Evolutionary conservation across 352 stramenopile species (phyloP).

Genomic region (Pythium aquatile): DNA sequence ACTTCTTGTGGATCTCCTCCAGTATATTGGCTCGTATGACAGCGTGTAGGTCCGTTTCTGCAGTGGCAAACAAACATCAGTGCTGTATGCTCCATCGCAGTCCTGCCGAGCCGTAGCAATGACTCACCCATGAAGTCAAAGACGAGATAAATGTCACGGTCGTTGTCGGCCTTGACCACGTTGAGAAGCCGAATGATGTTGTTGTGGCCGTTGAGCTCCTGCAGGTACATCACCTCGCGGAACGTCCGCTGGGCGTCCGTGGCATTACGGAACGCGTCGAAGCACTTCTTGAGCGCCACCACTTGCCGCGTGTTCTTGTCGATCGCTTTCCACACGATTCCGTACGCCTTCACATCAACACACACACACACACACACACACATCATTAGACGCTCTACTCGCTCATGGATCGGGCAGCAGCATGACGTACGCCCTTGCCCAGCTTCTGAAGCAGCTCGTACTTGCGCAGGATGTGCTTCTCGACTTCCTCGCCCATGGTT

Average conservation of each 20-base stretch:
- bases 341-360: constrained; percentile 78
- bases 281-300: constrained; percentile 97
- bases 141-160: constrained; percentile 95
- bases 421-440: constrained; percentile 83
- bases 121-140: constrained; percentile 95
- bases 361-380: background rate
- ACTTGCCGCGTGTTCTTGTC: constrained; percentile 90
- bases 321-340: constrained; percentile 96
- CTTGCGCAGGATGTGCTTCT: constrained; percentile 92
- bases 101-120: background rate
- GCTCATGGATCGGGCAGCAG: background rate
- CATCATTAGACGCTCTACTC: background rate
- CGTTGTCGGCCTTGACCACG: constrained; percentile 95
- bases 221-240: constrained; percentile 95
- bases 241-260: constrained; percentile 95
- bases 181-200: constrained; percentile 95
- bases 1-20: constrained; percentile 97
- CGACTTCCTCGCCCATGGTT: constrained; percentile 91
- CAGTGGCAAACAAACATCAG: background rate
- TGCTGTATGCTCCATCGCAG: too few relatives aligned
- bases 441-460: constrained; percentile 94
- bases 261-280: constrained; percentile 95
- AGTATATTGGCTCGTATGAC: constrained; percentile 95
- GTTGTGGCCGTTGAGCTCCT: constrained; percentile 88
- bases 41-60: constrained; percentile 94